phyloP scores from a whole-genome alignment of 164 flowering plant species.

The Dillenia suffruticosa region DNA sequence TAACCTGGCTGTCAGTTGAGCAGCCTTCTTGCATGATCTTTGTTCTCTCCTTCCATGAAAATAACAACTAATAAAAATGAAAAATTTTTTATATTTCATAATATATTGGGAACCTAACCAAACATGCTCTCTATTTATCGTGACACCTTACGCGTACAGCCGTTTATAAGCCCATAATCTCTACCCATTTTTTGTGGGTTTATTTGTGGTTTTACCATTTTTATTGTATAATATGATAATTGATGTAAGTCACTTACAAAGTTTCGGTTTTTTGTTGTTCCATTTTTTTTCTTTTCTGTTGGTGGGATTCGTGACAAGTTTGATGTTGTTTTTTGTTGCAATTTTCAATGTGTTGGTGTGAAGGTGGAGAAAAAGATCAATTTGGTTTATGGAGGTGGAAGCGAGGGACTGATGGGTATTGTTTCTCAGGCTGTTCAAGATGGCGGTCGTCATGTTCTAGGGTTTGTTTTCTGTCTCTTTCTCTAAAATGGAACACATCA shows the following conservation, averaged over 20 bases:
- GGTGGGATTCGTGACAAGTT: constrained; percentile 24
- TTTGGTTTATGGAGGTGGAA: constrained; percentile 98
- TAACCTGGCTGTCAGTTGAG: constrained; percentile 61
- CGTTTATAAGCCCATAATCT: constrained; percentile 16
- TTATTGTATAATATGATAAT: constrained; percentile 7
- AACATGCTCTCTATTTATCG: constrained; percentile 64
- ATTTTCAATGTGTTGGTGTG: constrained; percentile 13
- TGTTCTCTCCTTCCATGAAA: not conserved
- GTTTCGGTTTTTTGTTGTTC: not conserved
- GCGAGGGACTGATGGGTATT: constrained; percentile 98
- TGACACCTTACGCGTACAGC: constrained; percentile 48
- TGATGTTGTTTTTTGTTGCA: constrained; percentile 14
- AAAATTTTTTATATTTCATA: not conserved
- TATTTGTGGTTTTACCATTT: not conserved
- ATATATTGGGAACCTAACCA: constrained; percentile 37
- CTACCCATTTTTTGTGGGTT: constrained; percentile 1
- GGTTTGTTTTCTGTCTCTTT: constrained; percentile 49
- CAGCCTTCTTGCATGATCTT: constrained; percentile 91
- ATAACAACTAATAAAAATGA: not conserved
- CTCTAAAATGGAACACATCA: constrained; percentile 7
- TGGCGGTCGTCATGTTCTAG: constrained; percentile 99
- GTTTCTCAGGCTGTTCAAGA: constrained; percentile 98
- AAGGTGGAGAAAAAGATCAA: constrained; percentile 96
- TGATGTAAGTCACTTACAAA: constrained; percentile 9
- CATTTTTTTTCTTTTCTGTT: constrained; percentile 3